These are phyloP conservation scores for Apiotrichum laibachii DNA, from an alignment of 1,284 basidiomycete species.

Conservation along the genomic window DNA sequence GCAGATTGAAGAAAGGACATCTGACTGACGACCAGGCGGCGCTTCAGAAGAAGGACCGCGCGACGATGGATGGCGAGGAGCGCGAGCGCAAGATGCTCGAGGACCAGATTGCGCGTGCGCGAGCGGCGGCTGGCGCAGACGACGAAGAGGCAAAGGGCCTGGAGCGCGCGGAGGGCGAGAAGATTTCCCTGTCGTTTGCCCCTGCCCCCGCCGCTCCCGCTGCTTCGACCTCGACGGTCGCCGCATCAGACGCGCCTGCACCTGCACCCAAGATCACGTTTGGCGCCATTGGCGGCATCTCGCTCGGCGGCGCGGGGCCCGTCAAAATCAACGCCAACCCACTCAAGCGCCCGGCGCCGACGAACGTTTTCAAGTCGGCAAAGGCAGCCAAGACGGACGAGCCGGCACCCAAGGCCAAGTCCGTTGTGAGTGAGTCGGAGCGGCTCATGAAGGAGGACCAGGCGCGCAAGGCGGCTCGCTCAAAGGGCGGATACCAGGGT, in stretches of 20 bases:
- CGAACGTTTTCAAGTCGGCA: constrained; percentile 64
- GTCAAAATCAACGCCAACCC: constrained; percentile 31
- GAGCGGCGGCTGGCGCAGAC: constrained; percentile 36
- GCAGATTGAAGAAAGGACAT: constrained; percentile 31
- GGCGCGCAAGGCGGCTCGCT: constrained; percentile 61
- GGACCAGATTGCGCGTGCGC: constrained; percentile 90
- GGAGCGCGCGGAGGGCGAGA: constrained; percentile 63
- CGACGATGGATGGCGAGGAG: constrained; percentile 89
- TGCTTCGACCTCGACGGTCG: not conserved
- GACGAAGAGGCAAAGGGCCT: constrained; percentile 56
- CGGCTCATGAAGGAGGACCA: constrained; percentile 80
- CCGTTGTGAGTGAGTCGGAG: constrained; percentile 73
- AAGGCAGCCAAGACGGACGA: constrained; percentile 52
- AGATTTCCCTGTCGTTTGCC: constrained; percentile 45
- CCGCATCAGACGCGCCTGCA: constrained; percentile 6
- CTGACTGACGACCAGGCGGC: constrained; percentile 62
- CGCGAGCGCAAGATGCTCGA: constrained; percentile 83
- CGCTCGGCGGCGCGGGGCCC: not conserved
- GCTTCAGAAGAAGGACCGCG: constrained; percentile 84
- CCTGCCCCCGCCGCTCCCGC: constrained; percentile 25
- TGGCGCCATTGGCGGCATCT: constrained; percentile 6
- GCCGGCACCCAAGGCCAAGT: constrained; percentile 54
- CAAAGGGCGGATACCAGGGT: constrained; percentile 14
- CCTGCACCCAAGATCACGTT: constrained; percentile 16
- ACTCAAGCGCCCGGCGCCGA: constrained; percentile 52